Percentiles rank a stretch among this genome's conserved stretches.
Evolutionary conservation across 192 early-diverging fungal species (phyloP).

Genomic region (Linnemannia hyalina): DNA sequence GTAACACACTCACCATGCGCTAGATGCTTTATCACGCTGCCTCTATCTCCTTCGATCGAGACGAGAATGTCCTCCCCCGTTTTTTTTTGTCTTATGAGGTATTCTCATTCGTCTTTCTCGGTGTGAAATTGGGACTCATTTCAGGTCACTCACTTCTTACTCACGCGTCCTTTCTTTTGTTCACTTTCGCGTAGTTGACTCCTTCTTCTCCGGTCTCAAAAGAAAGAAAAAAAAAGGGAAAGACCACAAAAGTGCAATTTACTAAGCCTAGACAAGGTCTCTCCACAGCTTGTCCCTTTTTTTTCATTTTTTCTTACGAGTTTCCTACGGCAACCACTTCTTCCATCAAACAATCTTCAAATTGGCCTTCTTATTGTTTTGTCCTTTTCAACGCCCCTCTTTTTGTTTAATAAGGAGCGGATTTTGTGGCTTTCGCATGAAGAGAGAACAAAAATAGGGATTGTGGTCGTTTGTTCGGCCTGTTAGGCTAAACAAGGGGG

Average conservation of each 20-base stretch:
- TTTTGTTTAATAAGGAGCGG: too few species aligned
- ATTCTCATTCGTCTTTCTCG: neutral
- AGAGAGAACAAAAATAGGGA: too few species aligned
- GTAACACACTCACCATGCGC: neutral
- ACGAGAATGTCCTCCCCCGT: neutral
- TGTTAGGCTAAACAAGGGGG: too few species aligned
- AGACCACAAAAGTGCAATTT: neutral
- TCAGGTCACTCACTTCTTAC: neutral
- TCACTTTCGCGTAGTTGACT: neutral
- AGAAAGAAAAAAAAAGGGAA: neutral
- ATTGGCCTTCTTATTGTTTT: neutral
- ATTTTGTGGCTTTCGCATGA: too few species aligned
- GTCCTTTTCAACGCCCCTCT: too few species aligned
- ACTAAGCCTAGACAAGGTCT: neutral
- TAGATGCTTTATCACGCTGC: too few species aligned
- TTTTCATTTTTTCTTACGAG: neutral
- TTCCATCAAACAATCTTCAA: neutral
- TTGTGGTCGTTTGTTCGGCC: too few species aligned
- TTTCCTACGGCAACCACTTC: neutral
- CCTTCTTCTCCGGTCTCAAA: constrained; percentile 2
- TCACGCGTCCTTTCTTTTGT: neutral
- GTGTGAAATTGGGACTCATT: too few species aligned
- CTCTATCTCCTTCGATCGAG: too few species aligned
- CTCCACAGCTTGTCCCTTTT: neutral
- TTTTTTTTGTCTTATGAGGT: neutral